phyloP scores from a whole-genome alignment of 164 flowering plant genomes.

The Magnolia sinica region DNA sequence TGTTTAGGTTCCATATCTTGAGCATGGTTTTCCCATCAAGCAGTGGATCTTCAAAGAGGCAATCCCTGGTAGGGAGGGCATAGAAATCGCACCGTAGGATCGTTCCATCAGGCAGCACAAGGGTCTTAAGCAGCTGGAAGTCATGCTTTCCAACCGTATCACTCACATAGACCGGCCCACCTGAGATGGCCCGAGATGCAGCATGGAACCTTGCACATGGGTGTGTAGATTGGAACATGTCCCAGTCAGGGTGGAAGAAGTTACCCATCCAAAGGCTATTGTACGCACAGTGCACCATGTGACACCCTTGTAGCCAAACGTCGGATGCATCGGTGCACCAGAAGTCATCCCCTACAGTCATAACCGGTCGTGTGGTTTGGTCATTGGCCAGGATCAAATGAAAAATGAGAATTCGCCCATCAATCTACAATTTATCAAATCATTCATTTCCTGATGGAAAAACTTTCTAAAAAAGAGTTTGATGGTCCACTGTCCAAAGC shows the following conservation, averaged over 20 bases:
- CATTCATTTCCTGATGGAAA: too few relatives aligned
- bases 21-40: conserved; percentile 84
- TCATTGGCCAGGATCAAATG: too few relatives aligned
- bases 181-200: conserved; percentile 84
- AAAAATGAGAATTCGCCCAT: too few relatives aligned
- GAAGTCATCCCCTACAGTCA: conserved; percentile 66
- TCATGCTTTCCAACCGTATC: conserved; percentile 74
- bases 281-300: conserved; percentile 91
- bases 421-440: too few relatives aligned
- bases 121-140: conserved; percentile 56
- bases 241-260: conserved; percentile 91
- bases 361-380: too few relatives aligned
- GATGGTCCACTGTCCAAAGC: too few relatives aligned
- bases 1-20: conserved; percentile 87
- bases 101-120: conserved; percentile 75
- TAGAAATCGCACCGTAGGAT: conserved; percentile 62
- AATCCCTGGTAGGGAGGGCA: conserved; percentile 73
- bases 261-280: conserved; percentile 93
- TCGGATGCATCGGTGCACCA: conserved; percentile 83
- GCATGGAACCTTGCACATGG: conserved; percentile 88
- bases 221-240: conserved; percentile 89
- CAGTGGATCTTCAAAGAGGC: conserved; percentile 75
- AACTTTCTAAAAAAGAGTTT: too few relatives aligned
- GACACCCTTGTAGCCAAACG: conserved; percentile 90
- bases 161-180: conserved; percentile 79